Conservation (phyloP, 805 yeast genomes). For the Suhomyces prunicola region DNA sequence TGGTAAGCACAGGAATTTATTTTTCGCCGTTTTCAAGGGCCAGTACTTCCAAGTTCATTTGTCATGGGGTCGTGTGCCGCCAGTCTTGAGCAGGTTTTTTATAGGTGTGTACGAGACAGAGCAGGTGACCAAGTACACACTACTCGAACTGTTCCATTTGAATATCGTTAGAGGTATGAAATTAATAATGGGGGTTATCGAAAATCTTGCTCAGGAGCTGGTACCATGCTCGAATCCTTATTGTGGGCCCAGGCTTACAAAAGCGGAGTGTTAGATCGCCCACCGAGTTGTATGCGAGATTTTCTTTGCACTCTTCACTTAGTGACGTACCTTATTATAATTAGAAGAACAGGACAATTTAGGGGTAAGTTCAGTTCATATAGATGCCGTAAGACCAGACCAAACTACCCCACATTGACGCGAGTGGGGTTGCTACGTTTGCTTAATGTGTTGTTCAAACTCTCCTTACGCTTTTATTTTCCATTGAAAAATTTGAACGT, state of each 20-base stretch:
- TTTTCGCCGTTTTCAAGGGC: neutral
- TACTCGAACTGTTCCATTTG: neutral
- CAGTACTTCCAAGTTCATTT: neutral
- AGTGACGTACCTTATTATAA: neutral
- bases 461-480: neutral
- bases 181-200: neutral
- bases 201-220: neutral
- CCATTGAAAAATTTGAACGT: neutral
- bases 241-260: neutral
- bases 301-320: neutral
- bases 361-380: neutral
- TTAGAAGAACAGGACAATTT: neutral
- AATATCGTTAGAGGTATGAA: too few relatives aligned
- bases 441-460: neutral
- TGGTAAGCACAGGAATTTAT: neutral
- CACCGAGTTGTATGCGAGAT: neutral
- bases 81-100: neutral
- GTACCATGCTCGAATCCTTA: neutral
- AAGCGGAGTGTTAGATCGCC: neutral
- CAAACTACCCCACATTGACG: neutral
- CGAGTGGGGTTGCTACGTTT: neutral
- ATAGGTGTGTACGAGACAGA: neutral
- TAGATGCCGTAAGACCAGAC: neutral
- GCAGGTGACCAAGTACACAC: neutral
- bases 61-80: neutral